Percentiles rank a stretch among this genome's conserved stretches.
Evolutionary conservation across 495 filamentous ascomycete species (phyloP).

Genomic region (Antarctomyces pellizariae): DNA sequence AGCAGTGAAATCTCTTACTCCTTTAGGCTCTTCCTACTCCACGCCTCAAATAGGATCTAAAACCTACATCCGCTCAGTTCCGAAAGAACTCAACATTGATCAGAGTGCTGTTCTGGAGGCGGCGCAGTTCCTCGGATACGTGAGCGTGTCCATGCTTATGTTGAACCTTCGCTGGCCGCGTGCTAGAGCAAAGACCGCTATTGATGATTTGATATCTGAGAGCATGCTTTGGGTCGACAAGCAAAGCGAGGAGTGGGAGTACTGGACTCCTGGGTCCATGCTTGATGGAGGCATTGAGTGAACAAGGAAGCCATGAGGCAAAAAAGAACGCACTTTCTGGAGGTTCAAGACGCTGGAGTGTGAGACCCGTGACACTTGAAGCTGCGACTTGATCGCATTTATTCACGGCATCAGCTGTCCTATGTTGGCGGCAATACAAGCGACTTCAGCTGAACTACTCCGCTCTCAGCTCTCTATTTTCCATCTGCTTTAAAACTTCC

Average conservation of each 20-base stretch:
- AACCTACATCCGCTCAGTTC: constrained; percentile 75
- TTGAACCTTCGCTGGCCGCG: constrained; percentile 74
- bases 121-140: constrained; percentile 63
- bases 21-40: constrained; percentile 70
- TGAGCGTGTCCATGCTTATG: constrained; percentile 78
- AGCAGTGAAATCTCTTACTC: constrained; percentile 68
- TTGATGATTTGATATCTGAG: constrained; percentile 79
- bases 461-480: too few relatives aligned
- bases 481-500: too few relatives aligned
- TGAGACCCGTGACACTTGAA: too few relatives aligned
- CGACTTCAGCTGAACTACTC: too few relatives aligned
- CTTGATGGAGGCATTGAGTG: too few relatives aligned
- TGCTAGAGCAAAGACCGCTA: constrained; percentile 62
- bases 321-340: too few relatives aligned
- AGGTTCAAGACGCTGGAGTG: too few relatives aligned
- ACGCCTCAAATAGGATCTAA: constrained; percentile 60
- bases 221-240: constrained; percentile 86
- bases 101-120: constrained; percentile 81
- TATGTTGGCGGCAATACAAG: too few relatives aligned
- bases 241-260: constrained; percentile 73
- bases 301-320: too few relatives aligned
- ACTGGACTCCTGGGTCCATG: constrained; percentile 69
- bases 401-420: too few relatives aligned
- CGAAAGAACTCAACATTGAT: constrained; percentile 89
- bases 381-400: too few relatives aligned